Conservation (phyloP, 352 stramenopile species). For the Peronospora tabacina region DNA sequence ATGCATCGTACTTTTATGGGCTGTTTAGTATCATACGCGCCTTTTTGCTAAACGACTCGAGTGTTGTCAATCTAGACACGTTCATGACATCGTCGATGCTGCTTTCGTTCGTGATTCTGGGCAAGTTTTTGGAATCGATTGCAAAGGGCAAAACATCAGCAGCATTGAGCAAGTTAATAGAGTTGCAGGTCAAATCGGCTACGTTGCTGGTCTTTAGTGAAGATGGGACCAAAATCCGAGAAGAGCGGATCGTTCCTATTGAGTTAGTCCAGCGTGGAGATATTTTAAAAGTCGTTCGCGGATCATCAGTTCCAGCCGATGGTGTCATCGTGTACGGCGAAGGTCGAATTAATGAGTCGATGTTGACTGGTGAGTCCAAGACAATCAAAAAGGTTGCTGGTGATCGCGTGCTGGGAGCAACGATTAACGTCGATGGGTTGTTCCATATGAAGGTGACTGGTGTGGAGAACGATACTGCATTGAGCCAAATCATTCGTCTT, state of each 20-base stretch:
- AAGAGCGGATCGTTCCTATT: constrained; percentile 77
- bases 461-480: constrained; percentile 88
- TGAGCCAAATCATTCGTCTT: constrained; percentile 97
- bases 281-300: constrained; percentile 90
- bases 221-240: constrained; percentile 43
- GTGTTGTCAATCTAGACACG: constrained; percentile 74
- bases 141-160: constrained; percentile 91
- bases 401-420: constrained; percentile 86
- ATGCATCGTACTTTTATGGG: constrained; percentile 94
- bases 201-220: constrained; percentile 84
- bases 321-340: constrained; percentile 89
- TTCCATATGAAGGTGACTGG: constrained; percentile 91
- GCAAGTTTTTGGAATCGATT: constrained; percentile 95
- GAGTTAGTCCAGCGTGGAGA: constrained; percentile 89
- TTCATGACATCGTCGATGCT: constrained; percentile 99
- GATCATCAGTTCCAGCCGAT: constrained; percentile 89
- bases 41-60: constrained; percentile 53
- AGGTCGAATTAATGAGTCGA: constrained; percentile 89
- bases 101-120: constrained; percentile 96
- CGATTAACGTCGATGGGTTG: constrained; percentile 86
- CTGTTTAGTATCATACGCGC: constrained; percentile 83
- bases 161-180: constrained; percentile 93
- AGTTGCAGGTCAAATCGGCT: constrained; percentile 92
- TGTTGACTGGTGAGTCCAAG: constrained; percentile 93
- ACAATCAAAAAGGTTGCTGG: constrained; percentile 88